phyloP scores from a whole-genome alignment of 1,139 yeast species.

The Citeromyces hawaiiensis region DNA sequence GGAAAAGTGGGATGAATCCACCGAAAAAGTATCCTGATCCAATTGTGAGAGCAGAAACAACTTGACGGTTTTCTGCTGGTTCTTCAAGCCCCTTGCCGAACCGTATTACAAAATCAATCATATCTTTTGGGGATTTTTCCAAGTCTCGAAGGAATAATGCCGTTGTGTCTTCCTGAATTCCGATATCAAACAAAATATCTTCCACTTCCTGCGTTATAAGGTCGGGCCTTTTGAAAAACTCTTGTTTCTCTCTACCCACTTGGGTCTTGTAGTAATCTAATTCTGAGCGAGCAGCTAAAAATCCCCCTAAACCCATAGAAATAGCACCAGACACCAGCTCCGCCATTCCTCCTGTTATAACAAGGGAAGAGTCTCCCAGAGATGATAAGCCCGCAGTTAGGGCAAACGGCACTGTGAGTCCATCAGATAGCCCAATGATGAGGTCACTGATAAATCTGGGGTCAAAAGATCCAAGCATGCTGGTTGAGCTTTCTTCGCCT shows the following conservation, averaged over 20 bases:
- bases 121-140: conserved; percentile 49
- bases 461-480: conserved; percentile 18
- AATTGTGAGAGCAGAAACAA: conserved; percentile 65
- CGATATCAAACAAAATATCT: conserved; percentile 57
- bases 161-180: conserved; percentile 55
- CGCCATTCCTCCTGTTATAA: conserved; percentile 79
- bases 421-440: conserved; percentile 70
- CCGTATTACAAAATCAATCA: conserved; percentile 61
- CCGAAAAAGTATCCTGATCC: conserved; percentile 68
- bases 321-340: conserved; percentile 76
- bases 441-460: conserved; percentile 75
- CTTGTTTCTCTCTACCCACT: conserved; percentile 57
- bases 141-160: conserved; percentile 55
- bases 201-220: conserved; percentile 48
- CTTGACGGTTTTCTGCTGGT: conserved; percentile 69
- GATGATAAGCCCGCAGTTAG: conserved; percentile 73
- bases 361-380: conserved; percentile 60
- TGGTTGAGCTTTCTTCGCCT: neutral
- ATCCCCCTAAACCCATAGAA: conserved; percentile 81
- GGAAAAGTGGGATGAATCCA: conserved; percentile 69
- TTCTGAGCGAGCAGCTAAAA: conserved; percentile 71
- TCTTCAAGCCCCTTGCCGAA: conserved; percentile 69
- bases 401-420: conserved; percentile 77
- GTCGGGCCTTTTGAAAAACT: conserved; percentile 54
- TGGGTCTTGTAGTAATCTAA: conserved; percentile 57